Conservation (phyloP, 768 basidiomycete genomes). For the Strobilomyces dryophilus region DNA sequence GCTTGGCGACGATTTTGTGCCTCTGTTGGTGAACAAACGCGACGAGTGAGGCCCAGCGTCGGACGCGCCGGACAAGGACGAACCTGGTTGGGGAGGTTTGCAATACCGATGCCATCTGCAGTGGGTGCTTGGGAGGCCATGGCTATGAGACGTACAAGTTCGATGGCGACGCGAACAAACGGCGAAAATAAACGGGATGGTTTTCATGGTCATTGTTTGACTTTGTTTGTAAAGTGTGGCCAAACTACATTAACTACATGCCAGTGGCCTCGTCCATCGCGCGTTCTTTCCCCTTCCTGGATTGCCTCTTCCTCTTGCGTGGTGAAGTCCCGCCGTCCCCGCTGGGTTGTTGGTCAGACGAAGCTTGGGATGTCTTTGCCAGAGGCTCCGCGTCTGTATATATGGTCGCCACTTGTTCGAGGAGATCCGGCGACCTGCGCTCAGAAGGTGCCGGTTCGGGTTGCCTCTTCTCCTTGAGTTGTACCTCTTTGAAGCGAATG, state of each 20-base stretch:
- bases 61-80: conserved; percentile 12
- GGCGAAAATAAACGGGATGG: conserved; percentile 13
- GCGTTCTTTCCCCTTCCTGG: conserved; percentile 27
- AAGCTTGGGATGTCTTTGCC: background rate
- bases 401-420: conserved; percentile 18
- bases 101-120: conserved; percentile 85
- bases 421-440: conserved; percentile 7
- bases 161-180: conserved; percentile 17
- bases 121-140: conserved; percentile 31
- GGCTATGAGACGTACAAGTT: conserved; percentile 12
- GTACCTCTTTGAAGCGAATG: conserved; percentile 70
- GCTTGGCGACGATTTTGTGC: conserved; percentile 99
- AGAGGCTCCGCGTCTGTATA: conserved; percentile 14
- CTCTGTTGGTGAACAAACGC: conserved; percentile 46
- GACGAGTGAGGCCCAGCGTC: background rate
- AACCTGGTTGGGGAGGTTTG: conserved; percentile 98
- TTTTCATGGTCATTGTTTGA: conserved; percentile 27
- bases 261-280: conserved; percentile 20
- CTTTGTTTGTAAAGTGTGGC: conserved; percentile 25
- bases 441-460: conserved; percentile 9
- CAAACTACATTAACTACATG: no score
- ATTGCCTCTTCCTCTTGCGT: conserved; percentile 16
- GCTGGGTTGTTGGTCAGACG: conserved; percentile 1
- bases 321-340: background rate
- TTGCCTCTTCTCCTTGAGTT: conserved; percentile 43